These are phyloP conservation scores for Alternaria panax DNA, from an alignment of 2,329 filamentous ascomycete genomes.

Conservation along the genomic window DNA sequence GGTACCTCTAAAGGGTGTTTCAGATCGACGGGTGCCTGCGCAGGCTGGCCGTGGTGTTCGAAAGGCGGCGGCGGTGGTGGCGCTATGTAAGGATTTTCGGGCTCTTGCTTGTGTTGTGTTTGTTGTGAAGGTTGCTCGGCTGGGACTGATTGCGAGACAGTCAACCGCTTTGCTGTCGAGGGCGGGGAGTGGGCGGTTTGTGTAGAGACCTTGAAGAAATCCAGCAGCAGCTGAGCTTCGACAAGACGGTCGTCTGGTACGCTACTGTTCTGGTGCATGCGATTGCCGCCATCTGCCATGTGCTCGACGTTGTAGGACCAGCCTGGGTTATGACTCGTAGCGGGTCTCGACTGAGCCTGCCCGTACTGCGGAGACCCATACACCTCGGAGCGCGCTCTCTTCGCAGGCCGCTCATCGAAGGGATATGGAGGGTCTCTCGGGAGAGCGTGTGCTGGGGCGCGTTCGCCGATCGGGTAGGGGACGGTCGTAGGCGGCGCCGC, in stretches of 20 bases:
- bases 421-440: constrained; percentile 17
- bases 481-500: constrained; percentile 29
- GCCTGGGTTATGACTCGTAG: constrained; percentile 56
- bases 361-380: constrained; percentile 53
- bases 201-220: constrained; percentile 50
- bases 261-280: constrained; percentile 44
- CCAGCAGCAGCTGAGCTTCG: constrained; percentile 56
- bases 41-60: constrained; percentile 14
- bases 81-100: constrained; percentile 17
- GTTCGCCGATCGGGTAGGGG: constrained; percentile 28
- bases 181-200: constrained; percentile 37
- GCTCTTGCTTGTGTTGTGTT: constrained; percentile 15
- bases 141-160: constrained; percentile 30
- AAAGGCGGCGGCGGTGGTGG: constrained; percentile 13
- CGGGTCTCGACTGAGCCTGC: constrained; percentile 51
- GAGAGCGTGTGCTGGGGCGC: constrained; percentile 34
- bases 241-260: constrained; percentile 49
- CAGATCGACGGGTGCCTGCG: constrained; percentile 23
- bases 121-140: constrained; percentile 14
- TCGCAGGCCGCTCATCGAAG: constrained; percentile 60
- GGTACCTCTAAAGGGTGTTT: constrained; percentile 23
- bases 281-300: constrained; percentile 44
- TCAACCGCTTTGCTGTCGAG: constrained; percentile 40
- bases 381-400: constrained; percentile 67
- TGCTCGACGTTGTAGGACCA: constrained; percentile 52